Evolutionary conservation across 169 alveolate genomes (phyloP), one percentile per base, ranked within the genome.

Genomic region (Plasmodium berghei): DNA sequence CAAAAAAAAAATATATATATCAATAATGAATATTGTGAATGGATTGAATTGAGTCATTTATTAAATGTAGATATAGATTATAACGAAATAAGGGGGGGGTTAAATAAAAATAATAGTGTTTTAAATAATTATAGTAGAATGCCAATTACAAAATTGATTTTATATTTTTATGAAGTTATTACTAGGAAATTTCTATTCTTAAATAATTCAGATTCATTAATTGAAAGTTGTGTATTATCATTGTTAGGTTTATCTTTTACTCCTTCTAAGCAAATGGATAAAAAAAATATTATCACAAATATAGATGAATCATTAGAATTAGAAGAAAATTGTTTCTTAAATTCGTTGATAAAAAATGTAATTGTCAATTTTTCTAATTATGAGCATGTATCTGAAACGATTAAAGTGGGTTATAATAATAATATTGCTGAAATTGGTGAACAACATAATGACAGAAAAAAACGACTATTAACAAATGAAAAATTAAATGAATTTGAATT

Each of bases 21-120:
- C 9, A 86, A 71, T n/a, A 86, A 86, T 63, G 91, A 86, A 45
- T 52, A 70, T n/a, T 86, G 91, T 59, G 91, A 86, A 71, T 86
- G 91, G 91, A 34, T 86, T 0, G 91, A 86, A 61, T 9, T 61
- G 12, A 86, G 91, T 14, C 87, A 86, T 46, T 52, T 86, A 8
- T 24, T 86, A 45, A 71, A 86, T 42, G 70, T 86, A 1, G 91
- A 86, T 40, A 58, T 86, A 14, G 91, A 86, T 14, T 86, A 86
- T 55, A 86, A 62, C 16, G 75, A 86, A 16, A 58, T 86, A 26
- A 40, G 91, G 61, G 52, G 48, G 9, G 42, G 42, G 6, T 34
- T 34, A 34, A 5, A 59, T 6, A 70, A 61, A 52, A 86, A 71
- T 1, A 86, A 86, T 34, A 46, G 40, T 3, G 10, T 71, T 1